Conservation (phyloP, 2,329 filamentous ascomycete genomes). For the Gnomoniopsis smithogilvyi region DNA sequence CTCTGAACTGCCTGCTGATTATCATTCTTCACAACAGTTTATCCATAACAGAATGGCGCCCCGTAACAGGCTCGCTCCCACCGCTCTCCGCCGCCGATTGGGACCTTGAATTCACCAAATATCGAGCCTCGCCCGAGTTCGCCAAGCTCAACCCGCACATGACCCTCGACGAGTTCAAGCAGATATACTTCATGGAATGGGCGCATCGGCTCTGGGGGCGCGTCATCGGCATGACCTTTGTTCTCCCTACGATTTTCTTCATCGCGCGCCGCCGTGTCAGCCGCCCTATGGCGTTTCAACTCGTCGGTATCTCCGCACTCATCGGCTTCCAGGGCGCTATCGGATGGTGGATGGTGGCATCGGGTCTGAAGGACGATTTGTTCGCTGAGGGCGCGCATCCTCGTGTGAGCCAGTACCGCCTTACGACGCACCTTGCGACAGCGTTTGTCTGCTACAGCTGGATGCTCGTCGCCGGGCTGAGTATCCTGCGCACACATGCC, state of each 20-base stretch:
- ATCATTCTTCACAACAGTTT: constrained; percentile 51
- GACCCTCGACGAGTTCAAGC: constrained; percentile 90
- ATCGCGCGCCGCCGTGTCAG: constrained; percentile 77
- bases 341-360: constrained; percentile 99
- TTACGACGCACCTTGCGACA: constrained; percentile 83
- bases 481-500: constrained; percentile 74
- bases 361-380: constrained; percentile 90
- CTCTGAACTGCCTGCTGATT: constrained; percentile 12
- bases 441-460: constrained; percentile 91
- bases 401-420: constrained; percentile 88
- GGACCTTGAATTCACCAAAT: constrained; percentile 91
- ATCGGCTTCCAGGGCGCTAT: constrained; percentile 95
- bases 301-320: constrained; percentile 79
- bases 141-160: constrained; percentile 89
- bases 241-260: constrained; percentile 85
- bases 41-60: constrained; percentile 98
- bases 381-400: constrained; percentile 89
- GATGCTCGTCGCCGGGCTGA: constrained; percentile 88
- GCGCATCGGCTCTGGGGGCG: constrained; percentile 92
- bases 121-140: constrained; percentile 90
- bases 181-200: constrained; percentile 99
- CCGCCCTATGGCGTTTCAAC: constrained; percentile 69
- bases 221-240: constrained; percentile 84
- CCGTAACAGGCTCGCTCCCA: constrained; percentile 87
- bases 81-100: constrained; percentile 77